Evolutionary conservation across 345 rosid genomes (phyloP).

Genomic region (Cardamine resedifolia): DNA sequence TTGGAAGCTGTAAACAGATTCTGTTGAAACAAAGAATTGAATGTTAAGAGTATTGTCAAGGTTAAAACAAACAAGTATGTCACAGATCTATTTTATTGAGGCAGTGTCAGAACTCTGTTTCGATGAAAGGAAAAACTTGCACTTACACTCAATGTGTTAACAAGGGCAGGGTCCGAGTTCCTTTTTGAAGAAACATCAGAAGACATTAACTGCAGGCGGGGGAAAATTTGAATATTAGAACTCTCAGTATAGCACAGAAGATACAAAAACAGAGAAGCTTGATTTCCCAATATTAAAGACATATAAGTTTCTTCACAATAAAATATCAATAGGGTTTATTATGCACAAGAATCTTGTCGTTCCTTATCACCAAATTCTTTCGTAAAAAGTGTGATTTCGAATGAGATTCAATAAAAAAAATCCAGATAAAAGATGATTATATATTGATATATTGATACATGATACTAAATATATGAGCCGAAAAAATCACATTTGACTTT

Average conservation of each 20-base stretch:
- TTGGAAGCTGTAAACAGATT: slow-evolving; percentile 61
- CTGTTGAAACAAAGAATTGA: slow-evolving; percentile 45
- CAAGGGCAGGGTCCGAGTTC: slow-evolving; percentile 54
- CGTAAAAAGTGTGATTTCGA: too few relatives aligned
- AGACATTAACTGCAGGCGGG: slow-evolving; percentile 58
- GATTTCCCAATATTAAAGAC: slow-evolving; percentile 3
- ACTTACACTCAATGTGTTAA: slow-evolving; percentile 71
- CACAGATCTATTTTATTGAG: not conserved
- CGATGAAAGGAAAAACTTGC: slow-evolving; percentile 10
- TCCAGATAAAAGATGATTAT: too few relatives aligned
- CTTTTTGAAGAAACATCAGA: slow-evolving; percentile 61
- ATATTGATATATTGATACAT: too few relatives aligned
- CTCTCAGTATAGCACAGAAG: not conserved
- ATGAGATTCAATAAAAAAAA: too few relatives aligned
- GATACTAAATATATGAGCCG: too few relatives aligned
- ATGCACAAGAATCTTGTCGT: too few relatives aligned
- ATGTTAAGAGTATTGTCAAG: slow-evolving; percentile 5
- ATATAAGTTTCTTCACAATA: slow-evolving; percentile 14
- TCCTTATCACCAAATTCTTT: too few relatives aligned
- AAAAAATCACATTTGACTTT: too few relatives aligned
- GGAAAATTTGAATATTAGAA: slow-evolving; percentile 13
- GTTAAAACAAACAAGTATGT: not conserved
- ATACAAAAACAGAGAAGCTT: not conserved
- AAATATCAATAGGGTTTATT: too few relatives aligned
- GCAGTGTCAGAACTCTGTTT: not conserved